These are phyloP conservation scores for Phytophthora chlamydospora DNA, from an alignment of 352 stramenopile species.

Conservation along the genomic window DNA sequence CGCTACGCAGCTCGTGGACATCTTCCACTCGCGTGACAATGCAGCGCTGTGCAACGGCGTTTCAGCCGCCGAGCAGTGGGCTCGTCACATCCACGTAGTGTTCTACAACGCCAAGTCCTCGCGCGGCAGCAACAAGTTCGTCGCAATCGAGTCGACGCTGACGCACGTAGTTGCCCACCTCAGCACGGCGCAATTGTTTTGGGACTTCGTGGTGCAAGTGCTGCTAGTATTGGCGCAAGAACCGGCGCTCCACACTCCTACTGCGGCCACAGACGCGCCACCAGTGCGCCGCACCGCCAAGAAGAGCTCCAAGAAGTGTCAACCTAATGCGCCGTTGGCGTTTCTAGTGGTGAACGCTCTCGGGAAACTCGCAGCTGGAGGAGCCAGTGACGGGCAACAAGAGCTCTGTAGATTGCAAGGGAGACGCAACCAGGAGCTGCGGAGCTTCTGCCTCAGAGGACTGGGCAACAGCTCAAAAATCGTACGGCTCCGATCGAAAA, in stretches of 20 bases:
- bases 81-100: conserved; percentile 25
- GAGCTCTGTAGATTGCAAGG: conserved; percentile 28
- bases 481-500: conserved; percentile 7
- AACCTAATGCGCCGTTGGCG: conserved; percentile 56
- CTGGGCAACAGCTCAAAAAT: conserved; percentile 20
- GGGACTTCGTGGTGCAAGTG: conserved; percentile 46
- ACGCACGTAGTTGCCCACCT: conserved; percentile 29
- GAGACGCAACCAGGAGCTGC: conserved; percentile 33
- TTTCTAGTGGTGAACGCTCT: conserved; percentile 65
- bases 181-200: conserved; percentile 28
- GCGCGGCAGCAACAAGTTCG: conserved; percentile 55
- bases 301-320: conserved; percentile 44
- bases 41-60: not conserved
- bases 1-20: not conserved
- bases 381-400: conserved; percentile 5
- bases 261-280: not conserved
- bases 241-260: not conserved
- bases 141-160: conserved; percentile 49
- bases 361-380: conserved; percentile 32
- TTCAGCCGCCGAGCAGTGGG: conserved; percentile 23
- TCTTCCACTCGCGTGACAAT: conserved; percentile 8
- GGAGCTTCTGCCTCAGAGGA: conserved; percentile 36
- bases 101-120: conserved; percentile 36
- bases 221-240: conserved; percentile 42
- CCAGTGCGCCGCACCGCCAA: conserved; percentile 1